Conservation (phyloP, 257 asterid species). For the Capsicum rhomboideum region DNA sequence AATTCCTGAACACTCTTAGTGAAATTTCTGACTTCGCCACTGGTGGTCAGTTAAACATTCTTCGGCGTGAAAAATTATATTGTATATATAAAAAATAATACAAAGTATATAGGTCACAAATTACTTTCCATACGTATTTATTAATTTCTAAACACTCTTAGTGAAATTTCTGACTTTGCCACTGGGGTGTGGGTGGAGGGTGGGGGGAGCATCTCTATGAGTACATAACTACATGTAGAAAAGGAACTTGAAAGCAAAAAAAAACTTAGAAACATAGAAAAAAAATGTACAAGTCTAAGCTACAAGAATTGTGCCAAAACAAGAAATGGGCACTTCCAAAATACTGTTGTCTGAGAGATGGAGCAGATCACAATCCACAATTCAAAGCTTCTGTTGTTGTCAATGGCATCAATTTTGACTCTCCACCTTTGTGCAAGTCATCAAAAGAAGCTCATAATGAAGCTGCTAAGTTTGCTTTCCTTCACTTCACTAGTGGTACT, state of each 20-base stretch:
- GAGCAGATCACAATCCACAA: slow-evolving; percentile 33
- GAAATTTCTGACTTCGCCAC: too few relatives aligned
- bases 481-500: slow-evolving; percentile 36
- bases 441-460: slow-evolving; percentile 36
- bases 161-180: too few relatives aligned
- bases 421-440: slow-evolving; percentile 21
- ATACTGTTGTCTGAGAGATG: slow-evolving; percentile 32
- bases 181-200: too few relatives aligned
- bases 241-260: background rate
- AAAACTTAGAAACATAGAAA: background rate
- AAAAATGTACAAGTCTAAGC: slow-evolving; percentile 37
- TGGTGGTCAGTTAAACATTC: too few relatives aligned
- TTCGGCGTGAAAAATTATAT: too few relatives aligned
- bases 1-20: too few relatives aligned
- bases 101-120: too few relatives aligned
- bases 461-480: slow-evolving; percentile 38
- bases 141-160: too few relatives aligned
- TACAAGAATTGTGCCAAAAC: slow-evolving; percentile 37
- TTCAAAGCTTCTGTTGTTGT: slow-evolving; percentile 46
- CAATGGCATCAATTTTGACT: slow-evolving; percentile 24
- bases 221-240: background rate
- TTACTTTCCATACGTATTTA: too few relatives aligned
- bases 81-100: too few relatives aligned
- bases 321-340: slow-evolving; percentile 32
- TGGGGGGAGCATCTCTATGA: background rate